Evolutionary conservation across 352 stramenopile genomes (phyloP), one percentile per base, ranked within the genome.

Genomic region (Phytophthora sojae): DNA sequence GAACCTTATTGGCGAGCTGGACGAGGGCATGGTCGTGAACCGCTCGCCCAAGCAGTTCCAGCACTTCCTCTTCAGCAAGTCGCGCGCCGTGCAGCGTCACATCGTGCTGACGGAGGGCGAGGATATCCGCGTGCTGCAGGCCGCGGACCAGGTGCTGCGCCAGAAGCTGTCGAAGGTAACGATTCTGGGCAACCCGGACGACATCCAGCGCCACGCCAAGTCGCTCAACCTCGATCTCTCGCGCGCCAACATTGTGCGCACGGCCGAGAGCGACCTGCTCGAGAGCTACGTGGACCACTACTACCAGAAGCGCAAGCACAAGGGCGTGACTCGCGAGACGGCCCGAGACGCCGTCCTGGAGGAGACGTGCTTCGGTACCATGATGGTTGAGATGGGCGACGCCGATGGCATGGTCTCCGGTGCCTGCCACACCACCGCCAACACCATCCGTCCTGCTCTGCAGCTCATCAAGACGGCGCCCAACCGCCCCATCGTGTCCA

Each of bases 371-470:
- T 95, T 95, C 49, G 91, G 85, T 21, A 96, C 89, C 3, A 85
- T 97, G 72, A 96, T 97, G 88, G 81, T 97, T 6, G 82, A 94
- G 45, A 66, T 85, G 45, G 87, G 86, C 15, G 79, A 93, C 53
- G 91, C 87, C 0, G 89, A 97, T 64, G 90, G 90, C 37, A 93
- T 97, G 84, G 90, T 97, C 25, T 95, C 85, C 2, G 90, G 91
- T 32, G 91, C 85, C 1, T 91, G 80, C 67, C 89, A 97, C 76
- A 94, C 86, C 9, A 96, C 88, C 3, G 88, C 89, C 55, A 93
- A 96, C 80, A 97, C 91, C n/a, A 92, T 97, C 55, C 88, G 91
- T 8, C 91, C 91, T 15, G 91, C 89, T 49, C 76, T 96, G 12
- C 91, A 97, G 77, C 73, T 97, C 6, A 95, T 97, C 75, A 97